Base-by-base conservation (phyloP, 148 eudicot genomes). In the Rhododendron henanense region DNA sequence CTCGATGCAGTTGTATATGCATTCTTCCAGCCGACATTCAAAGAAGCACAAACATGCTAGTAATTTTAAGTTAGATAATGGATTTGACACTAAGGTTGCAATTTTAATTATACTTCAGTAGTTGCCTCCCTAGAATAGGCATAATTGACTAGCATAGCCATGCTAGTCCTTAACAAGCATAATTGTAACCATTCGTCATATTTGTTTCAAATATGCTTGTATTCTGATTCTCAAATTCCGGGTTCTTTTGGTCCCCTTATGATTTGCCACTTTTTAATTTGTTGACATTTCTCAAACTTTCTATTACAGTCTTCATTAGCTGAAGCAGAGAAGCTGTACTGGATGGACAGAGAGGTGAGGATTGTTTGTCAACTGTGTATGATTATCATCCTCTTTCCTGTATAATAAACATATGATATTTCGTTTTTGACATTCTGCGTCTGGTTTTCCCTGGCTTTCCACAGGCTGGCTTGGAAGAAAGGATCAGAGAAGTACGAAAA, bases 341-440 rank as follows among this genome's bases (percentile, higher is more conserved):
- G 89, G 92, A 81, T 87, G 77, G 88, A 86, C 81, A 90, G 89
- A 88, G 91, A 91, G 93, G 94, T 87, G 85, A 85, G 84, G 28
- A 61, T 76, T 53, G 19, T 61, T 45, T 48, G 67, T 83, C 19
- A 35, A 57, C 35, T 35, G 61, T 44, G 59, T 28, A 28, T 33
- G 31, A 79, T 50, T 48, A 61, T 15, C 16, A 8, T 45, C 23
- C 16, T 83, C 48, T 83, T 47, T 35, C 39, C 9, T 10, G 50
- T 45, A 45, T 69, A 18, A 15, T 83, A 23, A 39, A 19, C 2
- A 6, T 33, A 28, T 31, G 50, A 5, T 1, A 31, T 48, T 75
- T 81, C 35, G 44, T 81, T 13, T 78, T 67, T 75, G 53, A 35
- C 57, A 13, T 69, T 28, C 14, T 6, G 45, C 4, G 33, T 83